Percentiles rank a stretch among this genome's conserved stretches.
phyloP scores from a whole-genome alignment of 768 basidiomycete species.

The Boletellus ananas region DNA sequence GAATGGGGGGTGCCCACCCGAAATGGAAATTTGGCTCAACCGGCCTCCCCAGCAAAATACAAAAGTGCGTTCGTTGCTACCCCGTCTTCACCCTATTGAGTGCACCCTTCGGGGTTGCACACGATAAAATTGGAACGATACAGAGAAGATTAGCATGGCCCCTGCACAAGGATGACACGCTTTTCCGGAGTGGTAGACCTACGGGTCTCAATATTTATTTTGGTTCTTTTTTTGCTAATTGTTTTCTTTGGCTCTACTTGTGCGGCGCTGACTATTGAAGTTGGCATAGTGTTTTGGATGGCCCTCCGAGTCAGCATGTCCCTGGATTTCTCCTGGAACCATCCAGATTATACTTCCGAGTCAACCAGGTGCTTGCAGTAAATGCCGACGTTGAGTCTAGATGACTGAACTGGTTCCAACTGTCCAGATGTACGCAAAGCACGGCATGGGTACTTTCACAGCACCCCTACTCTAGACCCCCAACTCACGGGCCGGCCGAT shows the following conservation, averaged over 20 bases:
- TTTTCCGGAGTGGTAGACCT: conserved; percentile 85
- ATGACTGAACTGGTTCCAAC: not conserved
- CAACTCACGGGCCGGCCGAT: conserved; percentile 1
- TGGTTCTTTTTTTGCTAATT: conserved; percentile 7
- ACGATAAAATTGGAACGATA: conserved; percentile 99
- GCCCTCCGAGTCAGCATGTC: conserved; percentile 37
- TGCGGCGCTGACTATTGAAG: too few relatives aligned
- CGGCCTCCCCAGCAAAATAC: conserved; percentile 19
- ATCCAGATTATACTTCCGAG: conserved; percentile 7
- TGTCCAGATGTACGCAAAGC: conserved; percentile 18
- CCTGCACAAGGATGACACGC: conserved; percentile 99
- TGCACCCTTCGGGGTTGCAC: conserved; percentile 91
- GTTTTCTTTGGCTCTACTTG: too few relatives aligned
- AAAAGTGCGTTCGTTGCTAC: conserved; percentile 9
- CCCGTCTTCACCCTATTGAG: accelerated
- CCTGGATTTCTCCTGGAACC: conserved; percentile 22
- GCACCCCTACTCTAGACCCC: conserved; percentile 12
- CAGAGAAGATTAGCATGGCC: conserved; percentile 99
- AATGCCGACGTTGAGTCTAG: not conserved
- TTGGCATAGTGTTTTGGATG: conserved; percentile 37
- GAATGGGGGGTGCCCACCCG: not conserved
- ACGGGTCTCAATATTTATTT: conserved; percentile 42
- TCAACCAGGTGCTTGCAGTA: conserved; percentile 26
- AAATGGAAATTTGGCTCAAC: not conserved
- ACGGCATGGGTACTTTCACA: conserved; percentile 18